Conservation (phyloP, 768 basidiomycete species). For the Serendipita indica region DNA sequence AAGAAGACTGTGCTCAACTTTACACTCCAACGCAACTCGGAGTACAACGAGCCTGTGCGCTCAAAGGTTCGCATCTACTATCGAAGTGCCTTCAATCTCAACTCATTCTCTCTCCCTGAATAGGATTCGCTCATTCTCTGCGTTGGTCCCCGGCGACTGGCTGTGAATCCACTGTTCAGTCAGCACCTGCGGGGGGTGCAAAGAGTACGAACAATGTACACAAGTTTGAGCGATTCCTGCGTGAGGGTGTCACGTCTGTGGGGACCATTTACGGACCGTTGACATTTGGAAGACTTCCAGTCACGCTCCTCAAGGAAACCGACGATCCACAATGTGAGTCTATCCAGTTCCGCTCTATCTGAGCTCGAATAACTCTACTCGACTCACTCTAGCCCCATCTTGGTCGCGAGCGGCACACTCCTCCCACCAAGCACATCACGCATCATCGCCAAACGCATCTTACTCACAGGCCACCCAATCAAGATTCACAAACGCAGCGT, state of each 20-base stretch:
- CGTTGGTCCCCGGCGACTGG: constrained; percentile 73
- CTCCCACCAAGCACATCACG: constrained; percentile 81
- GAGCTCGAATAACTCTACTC: constrained; percentile 9
- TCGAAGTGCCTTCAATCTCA: constrained; percentile 8
- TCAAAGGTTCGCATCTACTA: constrained; percentile 52
- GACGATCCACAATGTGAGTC: constrained; percentile 46
- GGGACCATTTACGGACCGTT: constrained; percentile 85
- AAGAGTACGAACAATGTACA: constrained; percentile 93
- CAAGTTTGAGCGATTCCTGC: constrained; percentile 84
- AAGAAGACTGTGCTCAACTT: constrained; percentile 89
- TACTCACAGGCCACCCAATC: constrained; percentile 92
- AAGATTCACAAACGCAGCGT: constrained; percentile 95
- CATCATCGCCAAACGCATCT: constrained; percentile 82
- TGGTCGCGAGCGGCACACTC: constrained; percentile 84
- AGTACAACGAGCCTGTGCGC: constrained; percentile 73
- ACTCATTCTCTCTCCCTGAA: background rate
- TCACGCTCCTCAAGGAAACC: constrained; percentile 60
- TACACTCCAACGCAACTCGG: constrained; percentile 86
- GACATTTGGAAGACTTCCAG: constrained; percentile 71
- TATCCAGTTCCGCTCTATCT: background rate
- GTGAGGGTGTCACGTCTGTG: constrained; percentile 65
- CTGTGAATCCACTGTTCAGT: constrained; percentile 78
- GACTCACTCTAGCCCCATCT: constrained; percentile 42
- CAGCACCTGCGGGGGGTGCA: constrained; percentile 84
- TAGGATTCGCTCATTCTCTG: constrained; percentile 82